phyloP scores from a whole-genome alignment of 257 asterid genomes.

The Thymus mandschuricus region DNA sequence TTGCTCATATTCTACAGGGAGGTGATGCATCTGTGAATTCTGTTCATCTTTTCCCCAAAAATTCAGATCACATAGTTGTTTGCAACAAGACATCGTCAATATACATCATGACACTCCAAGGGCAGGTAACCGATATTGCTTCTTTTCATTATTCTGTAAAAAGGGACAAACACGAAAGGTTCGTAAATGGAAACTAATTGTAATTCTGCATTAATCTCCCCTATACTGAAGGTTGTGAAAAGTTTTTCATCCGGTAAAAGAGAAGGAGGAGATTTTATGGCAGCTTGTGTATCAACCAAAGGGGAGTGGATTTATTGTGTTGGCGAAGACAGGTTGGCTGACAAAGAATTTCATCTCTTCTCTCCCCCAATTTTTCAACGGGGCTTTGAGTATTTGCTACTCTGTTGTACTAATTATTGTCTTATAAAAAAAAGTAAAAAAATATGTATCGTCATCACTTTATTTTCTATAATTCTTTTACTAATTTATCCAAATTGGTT shows the following conservation, averaged over 20 bases:
- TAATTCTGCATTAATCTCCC: slow-evolving; percentile 25
- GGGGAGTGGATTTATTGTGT: slow-evolving; percentile 99
- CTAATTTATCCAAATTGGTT: slow-evolving; percentile 23
- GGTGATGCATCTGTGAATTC: slow-evolving; percentile 98
- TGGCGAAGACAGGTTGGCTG: slow-evolving; percentile 89
- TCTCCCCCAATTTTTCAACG: background rate
- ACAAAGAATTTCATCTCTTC: background rate
- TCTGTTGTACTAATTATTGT: background rate
- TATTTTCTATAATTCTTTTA: background rate
- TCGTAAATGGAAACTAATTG: background rate
- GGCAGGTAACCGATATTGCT: slow-evolving; percentile 64
- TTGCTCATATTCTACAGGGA: slow-evolving; percentile 58
- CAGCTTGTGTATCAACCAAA: slow-evolving; percentile 96
- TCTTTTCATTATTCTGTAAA: background rate
- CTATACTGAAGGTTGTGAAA: slow-evolving; percentile 74
- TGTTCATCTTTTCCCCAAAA: slow-evolving; percentile 88
- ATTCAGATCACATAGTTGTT: slow-evolving; percentile 87
- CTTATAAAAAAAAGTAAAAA: background rate
- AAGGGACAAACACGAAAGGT: too few relatives aligned
- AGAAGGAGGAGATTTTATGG: slow-evolving; percentile 99
- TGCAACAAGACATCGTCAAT: slow-evolving; percentile 96
- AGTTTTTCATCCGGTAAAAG: slow-evolving; percentile 99
- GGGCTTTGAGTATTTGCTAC: background rate
- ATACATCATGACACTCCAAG: slow-evolving; percentile 96
- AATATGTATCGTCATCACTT: background rate